A percentile compares a stretch with the other conserved stretches of the same genome.
Conservation (phyloP, 148 eudicot species). For the Camellia lanceoleosa region DNA sequence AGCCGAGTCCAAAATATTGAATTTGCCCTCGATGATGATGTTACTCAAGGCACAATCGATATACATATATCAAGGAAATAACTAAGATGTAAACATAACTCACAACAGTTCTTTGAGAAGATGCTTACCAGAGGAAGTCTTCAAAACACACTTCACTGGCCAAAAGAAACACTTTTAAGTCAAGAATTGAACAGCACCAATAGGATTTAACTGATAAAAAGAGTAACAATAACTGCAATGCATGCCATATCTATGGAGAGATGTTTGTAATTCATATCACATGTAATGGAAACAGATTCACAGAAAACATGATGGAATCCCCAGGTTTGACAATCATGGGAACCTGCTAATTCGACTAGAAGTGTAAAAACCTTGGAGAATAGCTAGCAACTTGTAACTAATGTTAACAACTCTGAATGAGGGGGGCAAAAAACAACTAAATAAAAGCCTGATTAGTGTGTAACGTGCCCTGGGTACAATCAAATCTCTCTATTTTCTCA, state of each 20-base stretch:
- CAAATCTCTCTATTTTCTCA: background rate
- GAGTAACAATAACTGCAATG: background rate
- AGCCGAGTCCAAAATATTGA: conserved; percentile 98
- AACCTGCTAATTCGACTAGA: background rate
- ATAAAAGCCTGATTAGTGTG: too few relatives aligned
- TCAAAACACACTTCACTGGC: conserved; percentile 80
- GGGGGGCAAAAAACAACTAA: too few relatives aligned
- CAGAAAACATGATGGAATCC: background rate
- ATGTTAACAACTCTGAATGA: too few relatives aligned
- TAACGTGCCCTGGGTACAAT: background rate
- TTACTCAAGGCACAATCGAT: conserved; percentile 5
- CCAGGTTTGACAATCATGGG: background rate
- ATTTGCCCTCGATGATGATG: conserved; percentile 64
- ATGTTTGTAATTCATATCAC: background rate
- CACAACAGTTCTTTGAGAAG: conserved; percentile 16
- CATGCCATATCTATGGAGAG: background rate
- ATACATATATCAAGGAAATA: background rate
- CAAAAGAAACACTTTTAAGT: conserved; percentile 24
- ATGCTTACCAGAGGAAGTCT: conserved; percentile 85
- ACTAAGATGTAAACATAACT: conserved; percentile 3
- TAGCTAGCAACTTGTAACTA: too few relatives aligned
- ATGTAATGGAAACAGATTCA: background rate
- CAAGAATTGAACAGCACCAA: background rate
- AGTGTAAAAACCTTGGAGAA: too few relatives aligned
- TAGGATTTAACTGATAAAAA: background rate